These are phyloP conservation scores for Aspergillus bombycis DNA, from an alignment of 2,329 filamentous ascomycete species.

Conservation along the genomic window DNA sequence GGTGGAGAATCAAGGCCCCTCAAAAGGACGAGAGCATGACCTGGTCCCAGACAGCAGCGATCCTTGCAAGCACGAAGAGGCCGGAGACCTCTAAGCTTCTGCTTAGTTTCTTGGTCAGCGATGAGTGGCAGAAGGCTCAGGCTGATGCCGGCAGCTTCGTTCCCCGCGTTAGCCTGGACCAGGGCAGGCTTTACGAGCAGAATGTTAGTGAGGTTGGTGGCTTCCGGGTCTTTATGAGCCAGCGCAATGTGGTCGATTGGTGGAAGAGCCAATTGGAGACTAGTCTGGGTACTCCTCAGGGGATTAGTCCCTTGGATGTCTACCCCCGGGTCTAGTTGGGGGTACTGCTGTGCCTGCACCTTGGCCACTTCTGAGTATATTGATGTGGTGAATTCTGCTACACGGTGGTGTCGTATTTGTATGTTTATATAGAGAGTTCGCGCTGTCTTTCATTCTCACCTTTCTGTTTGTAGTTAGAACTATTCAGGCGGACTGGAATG, in stretches of 20 bases:
- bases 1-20: not conserved
- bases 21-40: not conserved
- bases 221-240: not conserved
- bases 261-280: slow-evolving; percentile 5
- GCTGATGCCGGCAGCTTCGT: not conserved
- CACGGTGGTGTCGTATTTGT: not conserved
- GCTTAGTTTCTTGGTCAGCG: slow-evolving; percentile 1
- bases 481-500: not conserved
- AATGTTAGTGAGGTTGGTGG: not conserved
- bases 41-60: slow-evolving; percentile 1
- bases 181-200: not conserved
- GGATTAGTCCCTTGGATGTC: not conserved
- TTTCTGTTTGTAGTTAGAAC: not conserved
- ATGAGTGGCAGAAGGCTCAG: not conserved
- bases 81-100: not conserved
- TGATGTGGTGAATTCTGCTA: not conserved
- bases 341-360: not conserved
- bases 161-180: not conserved
- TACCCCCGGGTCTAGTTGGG: not conserved
- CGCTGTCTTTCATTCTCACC: not conserved
- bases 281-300: not conserved
- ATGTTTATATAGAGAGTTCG: not conserved
- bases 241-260: slow-evolving; percentile 1
- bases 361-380: not conserved
- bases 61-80: not conserved